Evolutionary conservation across 2,329 filamentous ascomycete genomes (phyloP).

Genomic region (Fusarium acutatum): DNA sequence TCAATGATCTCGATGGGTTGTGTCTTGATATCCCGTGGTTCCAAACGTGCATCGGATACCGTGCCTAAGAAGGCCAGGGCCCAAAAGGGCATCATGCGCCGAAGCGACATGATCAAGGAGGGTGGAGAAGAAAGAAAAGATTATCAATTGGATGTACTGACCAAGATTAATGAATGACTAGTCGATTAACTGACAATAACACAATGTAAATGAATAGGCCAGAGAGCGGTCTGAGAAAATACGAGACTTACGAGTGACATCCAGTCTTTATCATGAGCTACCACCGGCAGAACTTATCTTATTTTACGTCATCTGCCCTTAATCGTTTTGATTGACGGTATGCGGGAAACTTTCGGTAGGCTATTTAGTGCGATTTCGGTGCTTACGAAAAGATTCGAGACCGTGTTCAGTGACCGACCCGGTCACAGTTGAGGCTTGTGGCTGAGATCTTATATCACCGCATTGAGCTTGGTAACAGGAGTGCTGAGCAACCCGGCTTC

Average conservation of each 20-base stretch:
- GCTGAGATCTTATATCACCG: not conserved
- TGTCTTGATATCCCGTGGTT: not conserved
- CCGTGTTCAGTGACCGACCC: not conserved
- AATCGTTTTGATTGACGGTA: not conserved
- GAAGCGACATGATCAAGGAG: not conserved
- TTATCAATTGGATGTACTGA: accelerated
- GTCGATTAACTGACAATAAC: not conserved
- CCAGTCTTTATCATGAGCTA: not conserved
- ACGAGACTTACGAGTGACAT: not conserved
- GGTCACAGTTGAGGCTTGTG: not conserved
- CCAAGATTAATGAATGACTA: accelerated
- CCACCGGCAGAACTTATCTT: not conserved
- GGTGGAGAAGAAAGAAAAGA: accelerated
- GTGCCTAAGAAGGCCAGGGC: not conserved
- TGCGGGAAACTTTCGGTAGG: not conserved
- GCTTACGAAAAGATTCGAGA: not conserved
- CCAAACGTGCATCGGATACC: not conserved
- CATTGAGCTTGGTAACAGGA: not conserved
- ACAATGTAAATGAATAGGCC: not conserved
- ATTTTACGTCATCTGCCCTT: not conserved
- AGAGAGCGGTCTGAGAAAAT: not conserved
- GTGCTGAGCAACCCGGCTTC: not conserved
- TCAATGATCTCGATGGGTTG: not conserved
- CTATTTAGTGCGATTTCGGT: not conserved
- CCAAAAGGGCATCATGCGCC: not conserved